Evolutionary conservation across 148 eudicot genomes (phyloP).

Genomic region (Fagopyrum homotropicum): DNA sequence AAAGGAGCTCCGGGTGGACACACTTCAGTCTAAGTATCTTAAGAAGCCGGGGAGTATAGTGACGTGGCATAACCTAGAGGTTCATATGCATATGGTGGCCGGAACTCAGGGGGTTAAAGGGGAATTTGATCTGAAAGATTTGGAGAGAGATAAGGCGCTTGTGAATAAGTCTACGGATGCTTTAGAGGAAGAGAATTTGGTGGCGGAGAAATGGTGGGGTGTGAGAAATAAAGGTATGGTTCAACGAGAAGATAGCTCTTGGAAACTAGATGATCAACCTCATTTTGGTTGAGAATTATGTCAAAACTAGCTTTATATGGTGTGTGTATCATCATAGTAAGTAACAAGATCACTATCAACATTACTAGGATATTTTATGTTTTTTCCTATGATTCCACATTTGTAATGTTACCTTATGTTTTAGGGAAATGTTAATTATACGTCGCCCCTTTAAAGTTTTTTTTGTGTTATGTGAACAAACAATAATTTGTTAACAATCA

Average conservation of each 20-base stretch:
- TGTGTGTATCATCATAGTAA: too few species aligned
- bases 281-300: too few species aligned
- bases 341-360: too few species aligned
- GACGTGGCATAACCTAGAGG: conserved; percentile 12
- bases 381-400: too few species aligned
- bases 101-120: conserved; percentile 18
- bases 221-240: conserved; percentile 21
- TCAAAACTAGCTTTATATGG: too few species aligned
- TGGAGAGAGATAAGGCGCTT: conserved; percentile 27
- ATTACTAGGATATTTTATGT: too few species aligned
- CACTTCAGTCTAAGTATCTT: not conserved
- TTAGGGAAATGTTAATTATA: too few species aligned
- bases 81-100: conserved; percentile 16
- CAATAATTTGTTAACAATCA: too few species aligned
- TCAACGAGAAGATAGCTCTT: conserved; percentile 8
- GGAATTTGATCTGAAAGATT: conserved; percentile 11
- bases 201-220: conserved; percentile 29
- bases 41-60: not conserved
- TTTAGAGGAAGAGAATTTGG: conserved; percentile 12
- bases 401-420: too few species aligned
- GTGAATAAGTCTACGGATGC: conserved; percentile 22
- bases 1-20: not conserved
- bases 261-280: not conserved
- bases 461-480: too few species aligned
- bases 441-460: too few species aligned